Evolutionary conservation across 1,284 basidiomycete species (phyloP).

Genomic region (Volvariella surrecta): DNA sequence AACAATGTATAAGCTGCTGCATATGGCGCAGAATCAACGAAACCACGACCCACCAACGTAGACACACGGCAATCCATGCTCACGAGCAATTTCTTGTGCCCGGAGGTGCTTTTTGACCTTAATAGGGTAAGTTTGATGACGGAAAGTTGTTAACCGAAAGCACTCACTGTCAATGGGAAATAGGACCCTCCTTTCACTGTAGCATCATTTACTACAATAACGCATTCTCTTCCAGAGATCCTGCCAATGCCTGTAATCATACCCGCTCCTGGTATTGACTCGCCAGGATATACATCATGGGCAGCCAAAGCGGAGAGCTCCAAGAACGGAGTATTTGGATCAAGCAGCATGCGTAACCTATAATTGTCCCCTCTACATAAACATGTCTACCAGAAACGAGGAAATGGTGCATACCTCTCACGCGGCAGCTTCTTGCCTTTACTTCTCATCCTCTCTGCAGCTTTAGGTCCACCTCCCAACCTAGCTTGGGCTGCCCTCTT

Average conservation of each 20-base stretch:
- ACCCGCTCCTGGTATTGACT: conserved; percentile 82
- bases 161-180: conserved; percentile 76
- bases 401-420: conserved; percentile 54
- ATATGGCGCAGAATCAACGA: conserved; percentile 2
- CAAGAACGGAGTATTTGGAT: conserved; percentile 84
- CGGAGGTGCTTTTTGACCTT: conserved; percentile 81
- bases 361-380: not conserved
- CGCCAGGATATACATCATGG: conserved; percentile 76
- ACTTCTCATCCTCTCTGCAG: conserved; percentile 68
- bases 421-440: conserved; percentile 83
- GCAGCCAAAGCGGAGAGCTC: conserved; percentile 85
- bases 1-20: conserved; percentile 4
- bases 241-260: conserved; percentile 85
- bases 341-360: conserved; percentile 54
- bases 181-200: conserved; percentile 93
- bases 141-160: conserved; percentile 1
- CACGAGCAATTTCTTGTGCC: conserved; percentile 87
- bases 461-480: conserved; percentile 59
- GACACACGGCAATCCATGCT: conserved; percentile 86
- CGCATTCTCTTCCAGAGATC: conserved; percentile 79
- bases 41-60: conserved; percentile 69
- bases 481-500: conserved; percentile 46
- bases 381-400: not conserved
- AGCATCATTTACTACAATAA: conserved; percentile 89
- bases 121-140: conserved; percentile 39